Evolutionary conservation across 2,329 filamentous ascomycete species (phyloP), one percentile per base, ranked within the genome.

Genomic region (Penicillium sp.): DNA sequence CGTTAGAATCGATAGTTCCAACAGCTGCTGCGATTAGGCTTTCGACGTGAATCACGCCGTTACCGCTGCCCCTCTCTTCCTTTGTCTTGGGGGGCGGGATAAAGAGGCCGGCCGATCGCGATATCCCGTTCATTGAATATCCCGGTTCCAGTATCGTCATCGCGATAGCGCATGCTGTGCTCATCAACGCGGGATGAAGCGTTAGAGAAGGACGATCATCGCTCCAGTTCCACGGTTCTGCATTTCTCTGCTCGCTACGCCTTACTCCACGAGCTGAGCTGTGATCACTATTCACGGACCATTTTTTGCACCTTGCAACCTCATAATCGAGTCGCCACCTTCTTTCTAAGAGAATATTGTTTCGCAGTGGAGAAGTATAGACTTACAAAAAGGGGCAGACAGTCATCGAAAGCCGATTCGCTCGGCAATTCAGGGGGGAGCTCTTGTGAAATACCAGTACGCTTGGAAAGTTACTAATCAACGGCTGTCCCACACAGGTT

Each of bases 141-240:
- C 13, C 34, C 5, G 9, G 10, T 11, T 33, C 13, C 8, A 5
- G 31, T 33, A 45, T 45, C 42, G 26, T 21, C 42, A 45, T 29
- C 10, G 13, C 14, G 42, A 33, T 29, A 28, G 19, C 8, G 3
- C 26, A 23, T 33, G n/a, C 28, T 24, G 42, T 33, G 42, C 24
- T 29, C 24, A 24, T 5, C 37, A 13, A 40, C 37, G 37, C 37
- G 42, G 26, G 16, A 31, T 14, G 18, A 16, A 14, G n/a, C 39
- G 49, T 42, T 49, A 11, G 19, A 45, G 14, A 44, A 28, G 40
- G 44, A 23, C 16, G 54, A 54, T 56, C 54, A 31, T 16, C 46
- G 51, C 34, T 48, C 16, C 29, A 39, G 29, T 47, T 45, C 42
- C 48, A 49, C 26, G 54, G 36, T 56, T 37, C 23, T 40, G 24